Base-by-base conservation (phyloP, 257 asterid species). In the Nicotiana attenuata region DNA sequence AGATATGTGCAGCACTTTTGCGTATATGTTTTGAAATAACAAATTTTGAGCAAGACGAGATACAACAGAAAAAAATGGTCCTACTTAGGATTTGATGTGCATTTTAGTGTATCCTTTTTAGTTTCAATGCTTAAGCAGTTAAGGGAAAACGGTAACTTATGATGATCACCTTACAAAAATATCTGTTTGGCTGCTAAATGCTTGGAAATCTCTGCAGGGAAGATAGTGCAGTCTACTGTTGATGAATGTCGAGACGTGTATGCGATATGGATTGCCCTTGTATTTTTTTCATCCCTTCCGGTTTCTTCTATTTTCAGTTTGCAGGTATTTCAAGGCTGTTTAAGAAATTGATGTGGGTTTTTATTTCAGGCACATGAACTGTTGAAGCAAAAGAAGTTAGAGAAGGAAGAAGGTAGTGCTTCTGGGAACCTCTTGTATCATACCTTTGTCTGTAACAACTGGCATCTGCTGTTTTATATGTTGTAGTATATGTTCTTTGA, bases 211-310 rank as follows among this genome's bases (percentile, higher is more conserved):
- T 85, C 80, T 89, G 88, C 99, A 96, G 98, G 99, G 86, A 96
- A 96, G 90, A 96, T 96, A 85, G 92, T 94, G 81, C 97, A 92
- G 92, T 94, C 98, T 60, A 96, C 99, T 63, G 65, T 93, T 67
- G 99, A 96, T 83, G 98, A 96, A 84, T 92, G 97, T 83, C 95
- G 97, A 78, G 97, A 93, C 73, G 93, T 88, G 86, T 94, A 89
- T 89, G 95, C 89, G 73, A 81, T 78, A 83, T 96, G 98, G 98
- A 90, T 93, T 65, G 90, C 91, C 63, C 94, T 90, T 83, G 99
- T 96, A 91, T 52, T 35, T 29, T 83, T 81, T 4, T 73, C 61
- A 47, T 73, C 78, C 78, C 24, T 31, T 24, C 31, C 22, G 78
- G 26, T 73, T 10, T 80, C 73, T 64, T 81, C n/a, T 69, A 65